A percentile compares a stretch with the other conserved stretches of the same genome.
Conservation (phyloP, 2,329 filamentous ascomycete species). For the Neurospora crassa region DNA sequence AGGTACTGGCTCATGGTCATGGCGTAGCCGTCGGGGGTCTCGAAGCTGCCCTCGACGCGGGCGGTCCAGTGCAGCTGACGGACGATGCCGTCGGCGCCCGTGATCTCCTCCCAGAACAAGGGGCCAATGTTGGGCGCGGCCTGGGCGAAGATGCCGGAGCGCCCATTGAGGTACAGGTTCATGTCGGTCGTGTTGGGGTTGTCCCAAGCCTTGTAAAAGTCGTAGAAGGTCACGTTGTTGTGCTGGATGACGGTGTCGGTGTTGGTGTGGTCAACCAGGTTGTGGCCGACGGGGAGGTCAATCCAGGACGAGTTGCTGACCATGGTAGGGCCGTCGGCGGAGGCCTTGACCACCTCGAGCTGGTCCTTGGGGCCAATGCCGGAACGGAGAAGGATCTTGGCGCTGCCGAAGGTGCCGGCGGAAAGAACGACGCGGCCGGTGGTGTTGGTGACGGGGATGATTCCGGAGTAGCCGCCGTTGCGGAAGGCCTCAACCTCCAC, state of each 20-base stretch:
- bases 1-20: conserved; percentile 34
- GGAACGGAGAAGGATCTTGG: conserved; percentile 53
- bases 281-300: conserved; percentile 38
- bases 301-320: conserved; percentile 35
- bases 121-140: conserved; percentile 57
- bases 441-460: conserved; percentile 43
- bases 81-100: conserved; percentile 46
- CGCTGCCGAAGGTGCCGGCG: conserved; percentile 50
- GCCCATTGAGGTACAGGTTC: conserved; percentile 33
- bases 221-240: conserved; percentile 44
- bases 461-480: conserved; percentile 42
- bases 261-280: conserved; percentile 36
- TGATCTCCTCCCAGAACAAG: conserved; percentile 50
- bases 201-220: conserved; percentile 54
- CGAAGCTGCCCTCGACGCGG: conserved; percentile 48
- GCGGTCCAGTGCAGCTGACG: conserved; percentile 59
- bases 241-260: conserved; percentile 38
- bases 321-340: conserved; percentile 35
- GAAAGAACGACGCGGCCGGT: conserved; percentile 53
- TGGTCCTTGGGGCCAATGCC: conserved; percentile 52
- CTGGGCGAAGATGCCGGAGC: conserved; percentile 52
- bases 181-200: conserved; percentile 34
- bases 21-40: conserved; percentile 21
- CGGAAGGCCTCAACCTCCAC: conserved; percentile 43
- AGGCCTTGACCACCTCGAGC: conserved; percentile 32